Base-by-base conservation (phyloP, 1,139 yeast species). In the Nematodospora anomalae region DNA sequence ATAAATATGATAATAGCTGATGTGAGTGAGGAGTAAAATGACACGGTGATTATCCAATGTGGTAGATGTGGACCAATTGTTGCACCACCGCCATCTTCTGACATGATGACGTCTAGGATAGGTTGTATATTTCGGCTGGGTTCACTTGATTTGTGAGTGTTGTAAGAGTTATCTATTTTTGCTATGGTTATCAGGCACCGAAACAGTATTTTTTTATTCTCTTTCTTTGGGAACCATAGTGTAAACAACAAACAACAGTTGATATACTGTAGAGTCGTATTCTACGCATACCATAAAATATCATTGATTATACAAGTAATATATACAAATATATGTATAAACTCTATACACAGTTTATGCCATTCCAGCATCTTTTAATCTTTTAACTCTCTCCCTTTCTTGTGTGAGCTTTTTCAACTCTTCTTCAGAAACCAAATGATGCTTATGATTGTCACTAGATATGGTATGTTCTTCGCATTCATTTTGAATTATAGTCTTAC, bases 341-440 rank as follows among this genome's bases (percentile, higher is more conserved):
- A 23, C 11, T 9, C 12, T 16, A 9, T 15, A 11, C 7, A 11
- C n/a, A 10, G 7, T 6, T 27, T 30, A 45, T 12, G 42, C 45
- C 25, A 46, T 32, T 15, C 50, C 50, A 7, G 40, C 42, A 18
- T 46, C 46, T 34, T 44, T 43, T 20, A 46, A 35, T 22, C 33
- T 41, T 21, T 63, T 60, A 36, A 59, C 44, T 43, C 63, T 49
- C 36, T 67, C 68, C 43, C 58, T 58, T 38, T 71, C 78, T 38
- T 53, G 57, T 26, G 67, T 64, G 6, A 74, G 47, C 44, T 65
- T 66, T 29, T 64, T 64, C 36, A 76, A 58, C 33, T 76, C 80
- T 12, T 76, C 79, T 44, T 78, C 83, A 1, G 80, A 71, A 2
- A 79, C 64, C 47, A 79, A 60, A 54, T 79, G 81, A 52, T 80